A percentile compares a stretch with the other conserved stretches of the same genome.
These are phyloP conservation scores for Protea cynaroides DNA, from an alignment of 164 flowering plant species.

Conservation along the genomic window DNA sequence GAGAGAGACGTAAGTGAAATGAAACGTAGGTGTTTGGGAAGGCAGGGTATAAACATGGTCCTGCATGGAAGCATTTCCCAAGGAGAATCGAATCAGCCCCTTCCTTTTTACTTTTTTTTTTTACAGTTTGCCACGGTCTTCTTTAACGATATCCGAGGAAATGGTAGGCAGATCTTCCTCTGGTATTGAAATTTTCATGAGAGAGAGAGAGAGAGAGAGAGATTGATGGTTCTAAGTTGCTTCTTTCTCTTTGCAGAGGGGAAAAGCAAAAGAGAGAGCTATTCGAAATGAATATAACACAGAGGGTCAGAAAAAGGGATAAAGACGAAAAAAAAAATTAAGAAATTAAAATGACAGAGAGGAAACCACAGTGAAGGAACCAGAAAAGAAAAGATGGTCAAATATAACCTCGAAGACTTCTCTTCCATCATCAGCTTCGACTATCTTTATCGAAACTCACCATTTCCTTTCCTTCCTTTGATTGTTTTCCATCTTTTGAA, in stretches of 20 bases:
- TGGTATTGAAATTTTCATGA: constrained; percentile 9
- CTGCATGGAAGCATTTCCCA: constrained; percentile 71
- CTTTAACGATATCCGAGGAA: constrained; percentile 45
- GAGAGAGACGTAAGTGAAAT: not conserved
- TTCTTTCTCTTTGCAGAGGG: constrained; percentile 5
- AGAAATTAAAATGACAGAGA: constrained; percentile 11
- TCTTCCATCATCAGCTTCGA: constrained; percentile 62
- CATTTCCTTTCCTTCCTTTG: constrained; percentile 24
- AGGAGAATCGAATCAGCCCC: constrained; percentile 68
- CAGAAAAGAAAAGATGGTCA: constrained; percentile 58
- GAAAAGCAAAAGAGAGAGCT: constrained; percentile 13
- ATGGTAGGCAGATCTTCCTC: constrained; percentile 34
- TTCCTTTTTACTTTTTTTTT: constrained; percentile 40
- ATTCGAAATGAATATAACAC: constrained; percentile 1
- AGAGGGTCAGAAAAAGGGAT: constrained; percentile 3
- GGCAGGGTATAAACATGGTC: constrained; percentile 25
- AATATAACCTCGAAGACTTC: constrained; percentile 82
- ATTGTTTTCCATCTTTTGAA: no score
- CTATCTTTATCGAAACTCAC: constrained; percentile 83
- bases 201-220: not conserved
- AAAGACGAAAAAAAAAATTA: not conserved
- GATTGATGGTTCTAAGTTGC: not conserved
- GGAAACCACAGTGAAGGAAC: constrained; percentile 12
- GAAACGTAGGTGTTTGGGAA: constrained; percentile 5
- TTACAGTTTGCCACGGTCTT: constrained; percentile 40